phyloP scores from a whole-genome alignment of 306 rosid species.

The Neltuma alba region DNA sequence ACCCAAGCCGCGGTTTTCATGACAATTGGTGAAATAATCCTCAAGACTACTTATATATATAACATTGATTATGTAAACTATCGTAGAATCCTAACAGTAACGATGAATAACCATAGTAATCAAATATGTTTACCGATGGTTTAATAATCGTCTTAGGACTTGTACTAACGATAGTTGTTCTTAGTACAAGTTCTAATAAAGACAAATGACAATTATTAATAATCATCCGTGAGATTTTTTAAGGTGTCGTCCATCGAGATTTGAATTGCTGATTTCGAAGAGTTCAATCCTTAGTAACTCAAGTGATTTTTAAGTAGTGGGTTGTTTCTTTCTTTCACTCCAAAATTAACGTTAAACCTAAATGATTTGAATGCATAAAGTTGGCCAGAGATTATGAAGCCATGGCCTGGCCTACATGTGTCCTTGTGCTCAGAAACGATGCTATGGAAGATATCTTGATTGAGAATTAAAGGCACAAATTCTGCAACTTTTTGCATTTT shows the following conservation, averaged over 20 bases:
- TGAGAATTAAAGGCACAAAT: slow-evolving; percentile 38
- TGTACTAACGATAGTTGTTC: neutral
- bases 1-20: too few species aligned
- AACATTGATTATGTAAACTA: too few species aligned
- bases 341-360: neutral
- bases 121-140: neutral
- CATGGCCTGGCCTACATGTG: slow-evolving; percentile 20
- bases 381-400: neutral
- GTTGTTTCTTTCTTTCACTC: neutral
- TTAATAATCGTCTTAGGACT: neutral
- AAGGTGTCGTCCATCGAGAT: neutral
- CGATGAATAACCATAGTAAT: neutral
- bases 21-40: too few species aligned
- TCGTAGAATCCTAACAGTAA: neutral
- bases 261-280: neutral
- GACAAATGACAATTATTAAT: too few species aligned
- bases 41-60: too few species aligned
- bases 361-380: neutral
- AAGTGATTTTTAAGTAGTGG: neutral
- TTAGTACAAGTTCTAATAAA: neutral
- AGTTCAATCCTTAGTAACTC: neutral
- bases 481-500: slow-evolving; percentile 12
- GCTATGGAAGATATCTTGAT: slow-evolving; percentile 27
- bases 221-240: too few species aligned
- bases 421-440: slow-evolving; percentile 21